Base-by-base conservation (phyloP, 1,284 basidiomycete species). In the Leccinum subspadiceum region DNA sequence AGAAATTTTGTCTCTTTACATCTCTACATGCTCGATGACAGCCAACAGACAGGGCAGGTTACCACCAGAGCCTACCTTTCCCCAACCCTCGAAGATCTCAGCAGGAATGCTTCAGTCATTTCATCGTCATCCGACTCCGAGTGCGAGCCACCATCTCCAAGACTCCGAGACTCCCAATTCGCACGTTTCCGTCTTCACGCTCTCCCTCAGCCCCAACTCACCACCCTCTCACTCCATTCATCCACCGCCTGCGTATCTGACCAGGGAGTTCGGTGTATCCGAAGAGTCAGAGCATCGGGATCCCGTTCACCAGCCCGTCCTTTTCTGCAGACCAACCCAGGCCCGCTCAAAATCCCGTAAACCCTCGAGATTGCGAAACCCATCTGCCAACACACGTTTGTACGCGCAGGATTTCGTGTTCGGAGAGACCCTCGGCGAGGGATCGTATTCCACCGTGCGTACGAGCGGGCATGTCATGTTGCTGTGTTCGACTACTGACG, bases 371-470 rank as follows among this genome's bases (percentile, higher is more conserved):
- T 81, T 80, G 26, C 76, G 75, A 51, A 79, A 78, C 61, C 80
- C 74, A 60, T 82, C 78, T n/a, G 77, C 77, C 39, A 82, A 81
- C 61, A 78, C 76, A 60, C 79, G 76, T 61, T 70, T 77, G 56
- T 78, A 78, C 5, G 78, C 79, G 0, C 80, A 84, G 57, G 88
- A 92, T 72, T 92, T 91, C 68, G 81, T 84, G 61, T 88, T 91
- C 66, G 86, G 85, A 3, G 77, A 83, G 41, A 81, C 84, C 13
- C 77, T 92, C 5, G 90, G 90, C 17, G 87, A 91, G 69, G 90
- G 90, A 15, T 89, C 87, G 1, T 92, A 90, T 69, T 90, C 88
- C n/a, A 87, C 86, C 3, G 89, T 90, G 71, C 70, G 84, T 76
- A 3, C 54, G 59, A n/a, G n/a, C 35, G 3, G 24, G 9, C 53